Conservation (phyloP, 768 basidiomycete species). For the Astraeus odoratus region DNA sequence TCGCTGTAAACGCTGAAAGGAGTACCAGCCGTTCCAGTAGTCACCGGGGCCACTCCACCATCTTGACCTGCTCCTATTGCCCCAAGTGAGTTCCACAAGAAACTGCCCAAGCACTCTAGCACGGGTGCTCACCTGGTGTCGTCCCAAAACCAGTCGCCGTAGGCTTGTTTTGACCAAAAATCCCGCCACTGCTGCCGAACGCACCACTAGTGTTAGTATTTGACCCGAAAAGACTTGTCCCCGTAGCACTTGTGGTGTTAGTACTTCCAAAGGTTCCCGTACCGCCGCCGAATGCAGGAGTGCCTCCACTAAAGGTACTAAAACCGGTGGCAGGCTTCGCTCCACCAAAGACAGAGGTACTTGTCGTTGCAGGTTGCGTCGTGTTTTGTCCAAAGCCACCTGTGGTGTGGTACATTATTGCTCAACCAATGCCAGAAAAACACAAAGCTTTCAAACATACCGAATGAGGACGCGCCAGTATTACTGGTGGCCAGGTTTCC, state of each 20-base stretch:
- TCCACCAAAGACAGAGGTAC: conserved; percentile 48
- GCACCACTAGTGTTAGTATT: conserved; percentile 23
- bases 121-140: conserved; percentile 23
- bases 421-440: conserved; percentile 2
- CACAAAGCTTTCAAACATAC: conserved; percentile 16
- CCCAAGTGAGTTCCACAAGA: conserved; percentile 6
- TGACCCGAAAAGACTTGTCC: conserved; percentile 30
- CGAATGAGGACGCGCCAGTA: conserved; percentile 31
- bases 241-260: conserved; percentile 24
- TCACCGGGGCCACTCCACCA: conserved; percentile 43
- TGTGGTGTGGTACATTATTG: conserved; percentile 8
- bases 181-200: conserved; percentile 39
- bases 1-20: conserved; percentile 53
- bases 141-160: conserved; percentile 38
- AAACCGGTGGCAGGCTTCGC: conserved; percentile 70
- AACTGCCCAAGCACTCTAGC: conserved; percentile 1
- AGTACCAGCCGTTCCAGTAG: conserved; percentile 65
- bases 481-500: conserved; percentile 44
- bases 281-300: conserved; percentile 43
- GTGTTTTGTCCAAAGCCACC: conserved; percentile 38
- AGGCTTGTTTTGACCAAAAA: conserved; percentile 55
- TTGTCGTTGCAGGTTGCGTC: conserved; percentile 29
- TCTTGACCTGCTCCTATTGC: conserved; percentile 29
- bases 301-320: conserved; percentile 64
- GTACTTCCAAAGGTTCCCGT: conserved; percentile 35